Conservation (phyloP, 139 green algal genomes). For the Coccomyxa sp. region DNA sequence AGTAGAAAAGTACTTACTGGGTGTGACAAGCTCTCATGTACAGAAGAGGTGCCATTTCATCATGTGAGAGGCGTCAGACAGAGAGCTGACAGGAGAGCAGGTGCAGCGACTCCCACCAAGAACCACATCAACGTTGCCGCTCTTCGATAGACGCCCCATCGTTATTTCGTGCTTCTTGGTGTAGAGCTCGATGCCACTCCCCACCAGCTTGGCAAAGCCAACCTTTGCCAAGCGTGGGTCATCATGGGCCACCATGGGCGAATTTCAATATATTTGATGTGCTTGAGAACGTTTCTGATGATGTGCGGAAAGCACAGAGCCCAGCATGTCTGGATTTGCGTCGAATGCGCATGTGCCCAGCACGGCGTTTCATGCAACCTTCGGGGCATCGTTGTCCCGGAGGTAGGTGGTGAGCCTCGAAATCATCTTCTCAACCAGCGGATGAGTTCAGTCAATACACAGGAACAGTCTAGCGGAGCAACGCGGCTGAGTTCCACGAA, state of each 20-base stretch:
- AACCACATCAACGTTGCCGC: slow-evolving; percentile 48
- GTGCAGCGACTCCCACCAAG: too few relatives aligned
- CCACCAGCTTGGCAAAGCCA: slow-evolving; percentile 74
- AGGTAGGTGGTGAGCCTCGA: not conserved
- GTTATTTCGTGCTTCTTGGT: slow-evolving; percentile 68
- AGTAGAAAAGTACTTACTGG: not conserved
- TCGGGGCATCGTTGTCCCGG: not conserved
- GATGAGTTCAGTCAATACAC: too few relatives aligned
- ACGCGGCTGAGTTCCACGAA: too few relatives aligned
- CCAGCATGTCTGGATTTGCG: not conserved
- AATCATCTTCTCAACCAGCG: not conserved
- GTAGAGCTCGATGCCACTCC: slow-evolving; percentile 57
- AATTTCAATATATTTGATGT: not conserved
- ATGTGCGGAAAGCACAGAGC: not conserved
- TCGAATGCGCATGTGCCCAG: too few relatives aligned
- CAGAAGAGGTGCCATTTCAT: not conserved
- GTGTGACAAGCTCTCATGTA: not conserved
- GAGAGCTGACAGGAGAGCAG: not conserved
- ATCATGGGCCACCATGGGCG: not conserved
- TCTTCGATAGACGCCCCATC: slow-evolving; percentile 57
- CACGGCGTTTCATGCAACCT: not conserved
- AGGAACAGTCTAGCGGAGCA: too few relatives aligned
- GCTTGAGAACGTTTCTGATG: not conserved
- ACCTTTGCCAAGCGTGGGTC: slow-evolving; percentile 39
- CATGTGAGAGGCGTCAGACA: not conserved